Conservation (phyloP, 805 yeast genomes). For the Torulaspora franciscae region DNA sequence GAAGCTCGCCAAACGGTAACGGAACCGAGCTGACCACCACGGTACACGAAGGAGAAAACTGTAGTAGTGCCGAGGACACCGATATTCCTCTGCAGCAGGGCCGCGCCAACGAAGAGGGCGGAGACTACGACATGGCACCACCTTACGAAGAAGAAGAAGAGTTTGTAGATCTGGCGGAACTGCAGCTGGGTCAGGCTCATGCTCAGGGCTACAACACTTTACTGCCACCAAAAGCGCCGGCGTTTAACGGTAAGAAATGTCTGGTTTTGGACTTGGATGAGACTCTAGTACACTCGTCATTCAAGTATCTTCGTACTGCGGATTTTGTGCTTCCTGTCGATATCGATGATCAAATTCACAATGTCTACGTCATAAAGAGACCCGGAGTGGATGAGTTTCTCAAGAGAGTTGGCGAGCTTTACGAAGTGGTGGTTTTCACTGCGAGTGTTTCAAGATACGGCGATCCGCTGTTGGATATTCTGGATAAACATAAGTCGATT, state of each 20-base stretch:
- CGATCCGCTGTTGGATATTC: conserved; percentile 85
- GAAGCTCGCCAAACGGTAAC: conserved; percentile 2
- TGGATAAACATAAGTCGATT: conserved; percentile 68
- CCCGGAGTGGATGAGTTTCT: conserved; percentile 97
- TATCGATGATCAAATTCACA: conserved; percentile 86
- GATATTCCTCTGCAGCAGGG: conserved; percentile 14
- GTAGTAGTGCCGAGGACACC: conserved; percentile 19
- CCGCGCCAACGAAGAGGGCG: conserved; percentile 20
- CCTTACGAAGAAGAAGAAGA: conserved; percentile 34
- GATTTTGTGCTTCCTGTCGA: conserved; percentile 98
- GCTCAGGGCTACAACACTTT: conserved; percentile 64
- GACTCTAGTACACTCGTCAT: conserved; percentile 92
- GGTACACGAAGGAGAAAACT: conserved; percentile 18
- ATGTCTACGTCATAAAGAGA: conserved; percentile 92
- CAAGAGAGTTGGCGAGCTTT: conserved; percentile 73
- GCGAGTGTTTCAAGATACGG: conserved; percentile 95
- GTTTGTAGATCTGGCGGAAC: conserved; percentile 52
- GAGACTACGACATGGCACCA: conserved; percentile 26
- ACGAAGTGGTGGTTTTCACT: conserved; percentile 94
- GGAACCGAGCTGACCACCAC: conserved; percentile 15
- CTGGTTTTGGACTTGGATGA: conserved; percentile 90
- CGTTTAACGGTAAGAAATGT: conserved; percentile 67
- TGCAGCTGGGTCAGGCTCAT: conserved; percentile 69
- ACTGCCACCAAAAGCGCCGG: conserved; percentile 44
- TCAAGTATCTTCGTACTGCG: conserved; percentile 84